Evolutionary conservation across 345 rosid species (phyloP).

Genomic region (Brassica napus): Da-Ae NC_063443.1:13391501-13392000

Average conservation of each 20-base stretch:
- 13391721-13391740: constrained; percentile 70
- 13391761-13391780: constrained; percentile 77
- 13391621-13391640: neutral
- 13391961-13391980: constrained; percentile 48
- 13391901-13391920: constrained; percentile 5
- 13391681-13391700: constrained; percentile 89
- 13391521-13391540: constrained; percentile 37
- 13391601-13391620: constrained; percentile 12
- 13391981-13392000: constrained; percentile 68
- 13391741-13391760: constrained; percentile 81
- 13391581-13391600: constrained; percentile 75
- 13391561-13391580: constrained; percentile 42
- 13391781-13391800: constrained; percentile 75
- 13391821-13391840: constrained; percentile 54
- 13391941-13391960: neutral
- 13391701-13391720: constrained; percentile 79
- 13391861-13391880: constrained; percentile 56
- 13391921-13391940: neutral
- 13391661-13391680: constrained; percentile 51
- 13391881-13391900: constrained; percentile 55
- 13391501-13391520: constrained; percentile 44
- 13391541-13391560: constrained; percentile 15
- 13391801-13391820: constrained; percentile 70
- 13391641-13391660: neutral
- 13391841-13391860: constrained; percentile 61